Conservation (phyloP, 306 rosid species). For the Dalbergia cultrata region DNA sequence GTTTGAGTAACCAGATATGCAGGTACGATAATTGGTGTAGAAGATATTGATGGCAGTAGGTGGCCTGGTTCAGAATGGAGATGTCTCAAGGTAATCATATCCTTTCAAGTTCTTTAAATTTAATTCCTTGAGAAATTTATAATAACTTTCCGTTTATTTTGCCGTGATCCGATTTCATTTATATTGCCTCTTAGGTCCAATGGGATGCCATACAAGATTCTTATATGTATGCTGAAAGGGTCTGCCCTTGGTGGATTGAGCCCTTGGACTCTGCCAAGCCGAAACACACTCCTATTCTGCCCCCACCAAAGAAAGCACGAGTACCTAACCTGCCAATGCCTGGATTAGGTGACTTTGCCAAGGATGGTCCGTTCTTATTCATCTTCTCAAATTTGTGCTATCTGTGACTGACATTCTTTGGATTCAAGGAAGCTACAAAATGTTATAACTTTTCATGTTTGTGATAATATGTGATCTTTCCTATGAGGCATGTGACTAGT, state of each 20-base stretch:
- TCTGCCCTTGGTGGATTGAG: conserved; percentile 77
- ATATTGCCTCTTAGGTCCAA: conserved; percentile 60
- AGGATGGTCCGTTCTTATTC: conserved; percentile 54
- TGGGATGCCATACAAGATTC: conserved; percentile 59
- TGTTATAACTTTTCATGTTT: conserved; percentile 30
- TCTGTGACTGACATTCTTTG: not conserved
- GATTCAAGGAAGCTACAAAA: conserved; percentile 27
- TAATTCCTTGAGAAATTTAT: conserved; percentile 3
- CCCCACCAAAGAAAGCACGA: conserved; percentile 48
- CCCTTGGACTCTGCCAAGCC: conserved; percentile 44
- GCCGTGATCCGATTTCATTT: conserved; percentile 17
- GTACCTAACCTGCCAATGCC: conserved; percentile 39
- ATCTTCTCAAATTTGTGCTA: conserved; percentile 25
- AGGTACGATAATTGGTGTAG: conserved; percentile 61
- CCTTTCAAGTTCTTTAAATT: conserved; percentile 16
- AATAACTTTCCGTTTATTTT: conserved; percentile 4
- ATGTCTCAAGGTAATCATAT: conserved; percentile 63
- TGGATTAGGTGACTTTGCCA: conserved; percentile 42
- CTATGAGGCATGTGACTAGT: conserved; percentile 14
- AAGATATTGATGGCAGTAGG: conserved; percentile 60
- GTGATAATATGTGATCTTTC: not conserved
- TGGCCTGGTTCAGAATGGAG: conserved; percentile 88
- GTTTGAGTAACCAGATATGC: conserved; percentile 54
- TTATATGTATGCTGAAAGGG: conserved; percentile 57
- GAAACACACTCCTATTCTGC: conserved; percentile 16